Base-by-base conservation (phyloP, 148 eudicot genomes). In the Silene conica region DNA sequence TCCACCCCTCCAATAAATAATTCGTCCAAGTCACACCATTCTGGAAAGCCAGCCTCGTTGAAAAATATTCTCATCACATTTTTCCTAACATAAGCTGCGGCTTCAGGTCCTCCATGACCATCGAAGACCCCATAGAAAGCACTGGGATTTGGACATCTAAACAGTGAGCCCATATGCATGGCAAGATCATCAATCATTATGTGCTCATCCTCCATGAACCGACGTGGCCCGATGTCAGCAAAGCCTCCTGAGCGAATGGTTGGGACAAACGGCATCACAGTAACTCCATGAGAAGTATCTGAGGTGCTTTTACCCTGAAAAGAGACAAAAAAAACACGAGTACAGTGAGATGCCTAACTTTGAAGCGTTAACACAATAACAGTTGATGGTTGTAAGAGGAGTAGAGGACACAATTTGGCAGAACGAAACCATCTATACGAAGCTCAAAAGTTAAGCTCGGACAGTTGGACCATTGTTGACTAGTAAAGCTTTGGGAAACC, bases 51-150 rank as follows among this genome's bases (percentile, higher is more conserved):
- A 9, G 76, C 82, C 67, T 90, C 92, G 77, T 88, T 77, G 52
- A 88, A 88, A 62, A 92, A 81, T 77, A 88, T 79, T 73, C 78
- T 80, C 57, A 78, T 82, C 19, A 79, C 88, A 73, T 92, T 83
- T 61, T 82, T 67, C 75, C 79, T 80, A 18, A 92, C 77, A 83
- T 81, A 90, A 73, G 87, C 85, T 52, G 92, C 90, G 38, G 96
- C 97, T 76, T 92, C 92, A 26, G 91, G 88, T 70, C 97, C 97
- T 34, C 95, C 95, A 75, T 92, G 97, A 20, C 97, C 97, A 83
- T 92, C 95, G 78, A 92, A 92, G 43, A 90, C 83, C 84, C 91
- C 97, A 54, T 86, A 92, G 85, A 92, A 86, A 74, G 97, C 97
- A 84, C 87, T 85, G 19, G 96, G 95, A 78, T 80, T 87, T 21